A percentile compares a stretch with the other conserved stretches of the same genome.
phyloP scores from a whole-genome alignment of 768 basidiomycete genomes.

The Tephrocybe sp. region DNA sequence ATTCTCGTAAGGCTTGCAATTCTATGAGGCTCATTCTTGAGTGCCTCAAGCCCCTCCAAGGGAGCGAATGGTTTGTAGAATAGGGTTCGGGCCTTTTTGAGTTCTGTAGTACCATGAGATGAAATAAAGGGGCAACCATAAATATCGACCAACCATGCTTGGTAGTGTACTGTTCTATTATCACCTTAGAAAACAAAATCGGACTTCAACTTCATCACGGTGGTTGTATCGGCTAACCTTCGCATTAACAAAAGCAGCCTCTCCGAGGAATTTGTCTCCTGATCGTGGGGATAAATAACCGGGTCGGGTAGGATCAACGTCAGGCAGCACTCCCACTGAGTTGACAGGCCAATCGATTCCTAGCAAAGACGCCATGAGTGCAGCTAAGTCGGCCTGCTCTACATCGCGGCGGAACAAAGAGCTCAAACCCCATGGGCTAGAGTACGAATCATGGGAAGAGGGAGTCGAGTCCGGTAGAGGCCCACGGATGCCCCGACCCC shows the following conservation, averaged over 20 bases:
- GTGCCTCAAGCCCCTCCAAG: conserved; percentile 34
- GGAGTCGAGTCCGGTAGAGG: conserved; percentile 57
- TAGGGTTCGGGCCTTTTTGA: conserved; percentile 57
- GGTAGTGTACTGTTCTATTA: conserved; percentile 74
- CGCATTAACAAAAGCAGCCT: conserved; percentile 62
- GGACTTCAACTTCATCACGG: neutral
- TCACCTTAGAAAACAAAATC: conserved; percentile 38
- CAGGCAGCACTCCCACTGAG: conserved; percentile 79
- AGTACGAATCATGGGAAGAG: conserved; percentile 73
- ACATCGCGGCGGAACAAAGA: conserved; percentile 70
- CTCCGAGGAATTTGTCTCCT: conserved; percentile 53
- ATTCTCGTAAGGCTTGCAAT: conserved; percentile 38
- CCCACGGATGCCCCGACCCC: conserved; percentile 77
- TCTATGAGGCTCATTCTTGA: conserved; percentile 30
- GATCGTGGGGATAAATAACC: conserved; percentile 54
- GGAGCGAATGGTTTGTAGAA: conserved; percentile 62
- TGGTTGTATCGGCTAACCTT: conserved; percentile 34
- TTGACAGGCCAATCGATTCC: conserved; percentile 80
- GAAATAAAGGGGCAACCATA: neutral
- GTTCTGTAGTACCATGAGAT: conserved; percentile 36
- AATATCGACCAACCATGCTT: conserved; percentile 64
- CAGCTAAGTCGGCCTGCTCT: conserved; percentile 81
- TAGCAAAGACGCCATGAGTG: conserved; percentile 73
- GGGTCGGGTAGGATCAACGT: conserved; percentile 57
- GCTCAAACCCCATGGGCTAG: conserved; percentile 57